A percentile compares a stretch with the other conserved stretches of the same genome.
Evolutionary conservation across 2,329 filamentous ascomycete species (phyloP).

Genomic region (Sarocladium brachiariae): DNA sequence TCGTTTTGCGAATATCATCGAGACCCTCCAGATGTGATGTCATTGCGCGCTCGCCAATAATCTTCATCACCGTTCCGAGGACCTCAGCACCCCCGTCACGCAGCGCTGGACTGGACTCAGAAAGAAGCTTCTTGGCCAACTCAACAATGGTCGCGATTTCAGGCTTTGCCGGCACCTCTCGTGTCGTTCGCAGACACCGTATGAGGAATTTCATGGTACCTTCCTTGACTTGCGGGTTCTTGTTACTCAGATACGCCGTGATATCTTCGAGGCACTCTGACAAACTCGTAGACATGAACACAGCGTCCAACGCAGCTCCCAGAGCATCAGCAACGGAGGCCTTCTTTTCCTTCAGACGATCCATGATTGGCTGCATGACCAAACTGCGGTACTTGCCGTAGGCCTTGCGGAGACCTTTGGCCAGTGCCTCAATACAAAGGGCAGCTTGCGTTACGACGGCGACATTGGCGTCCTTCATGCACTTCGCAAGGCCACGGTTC

Average conservation of each 20-base stretch:
- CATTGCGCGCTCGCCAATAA: conserved; percentile 95
- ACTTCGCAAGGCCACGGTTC: conserved; percentile 77
- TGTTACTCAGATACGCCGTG: conserved; percentile 75
- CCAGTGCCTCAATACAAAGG: conserved; percentile 83
- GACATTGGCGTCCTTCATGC: conserved; percentile 98
- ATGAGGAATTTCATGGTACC: conserved; percentile 92
- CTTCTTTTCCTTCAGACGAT: conserved; percentile 97
- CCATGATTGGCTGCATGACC: conserved; percentile 86
- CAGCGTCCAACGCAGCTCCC: conserved; percentile 71
- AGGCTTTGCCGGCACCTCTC: conserved; percentile 73
- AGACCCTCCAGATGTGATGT: conserved; percentile 83
- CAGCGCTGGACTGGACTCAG: conserved; percentile 79
- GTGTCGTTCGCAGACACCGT: conserved; percentile 74
- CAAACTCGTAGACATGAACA: conserved; percentile 60
- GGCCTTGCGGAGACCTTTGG: conserved; percentile 70
- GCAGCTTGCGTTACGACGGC: conserved; percentile 89
- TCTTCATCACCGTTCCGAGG: conserved; percentile 95
- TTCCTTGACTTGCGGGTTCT: conserved; percentile 97
- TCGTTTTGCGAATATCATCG: conserved; percentile 91
- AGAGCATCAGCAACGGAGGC: conserved; percentile 80
- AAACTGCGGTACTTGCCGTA: conserved; percentile 75
- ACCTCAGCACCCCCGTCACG: conserved; percentile 88
- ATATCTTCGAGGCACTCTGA: conserved; percentile 90
- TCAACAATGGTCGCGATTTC: conserved; percentile 87
- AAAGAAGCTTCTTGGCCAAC: conserved; percentile 77